Evolutionary conservation across 768 basidiomycete species (phyloP), one percentile per base, ranked within the genome.

Genomic region (Lyophyllum decastes): DNA sequence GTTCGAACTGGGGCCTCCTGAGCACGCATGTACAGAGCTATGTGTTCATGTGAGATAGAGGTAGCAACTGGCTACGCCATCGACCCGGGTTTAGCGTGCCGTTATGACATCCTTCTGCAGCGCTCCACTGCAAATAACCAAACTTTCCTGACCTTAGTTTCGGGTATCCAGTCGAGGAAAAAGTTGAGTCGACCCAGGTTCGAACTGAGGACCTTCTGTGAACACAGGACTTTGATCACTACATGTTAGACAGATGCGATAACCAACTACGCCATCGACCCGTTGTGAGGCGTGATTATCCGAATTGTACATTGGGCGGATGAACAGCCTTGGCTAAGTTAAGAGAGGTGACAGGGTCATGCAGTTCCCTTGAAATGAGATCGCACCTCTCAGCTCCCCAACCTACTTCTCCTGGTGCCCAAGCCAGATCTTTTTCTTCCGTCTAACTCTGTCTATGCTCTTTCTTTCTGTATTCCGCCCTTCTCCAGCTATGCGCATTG

Each of bases 41-140:
- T 38, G 35, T 2, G 6, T 12, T 34, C n/a, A n/a, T 47, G 59
- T 60, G 47, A 84, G 82, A 84, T 82, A 82, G 81, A 83, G 80
- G 84, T 78, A 82, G 83, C 86, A 83, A 83, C 83, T 82, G 85
- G 83, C 82, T 84, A 85, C 83, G 80, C 83, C 83, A 84, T 78
- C 81, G 75, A 72, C 60, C 63, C 44, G 14, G 5, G 14, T 16
- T 3, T 38, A 16, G 4, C 30, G 30, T 30, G 30, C 30, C 4
- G 30, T 10, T 30, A 10, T 4, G 30, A 30, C 5, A 30, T 5
- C 10, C 10, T 30, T 30, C 10, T 10, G 30, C n/a, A n/a, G n/a
- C n/a, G n/a, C n/a, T n/a, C n/a, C n/a, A n/a, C n/a, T n/a, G n/a
- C n/a, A n/a, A n/a, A n/a, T n/a, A n/a, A n/a, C n/a, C n/a, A n/a